These are phyloP conservation scores for Nannizziopsis barbatae DNA, from an alignment of 2,329 filamentous ascomycete genomes.

Conservation along the genomic window DNA sequence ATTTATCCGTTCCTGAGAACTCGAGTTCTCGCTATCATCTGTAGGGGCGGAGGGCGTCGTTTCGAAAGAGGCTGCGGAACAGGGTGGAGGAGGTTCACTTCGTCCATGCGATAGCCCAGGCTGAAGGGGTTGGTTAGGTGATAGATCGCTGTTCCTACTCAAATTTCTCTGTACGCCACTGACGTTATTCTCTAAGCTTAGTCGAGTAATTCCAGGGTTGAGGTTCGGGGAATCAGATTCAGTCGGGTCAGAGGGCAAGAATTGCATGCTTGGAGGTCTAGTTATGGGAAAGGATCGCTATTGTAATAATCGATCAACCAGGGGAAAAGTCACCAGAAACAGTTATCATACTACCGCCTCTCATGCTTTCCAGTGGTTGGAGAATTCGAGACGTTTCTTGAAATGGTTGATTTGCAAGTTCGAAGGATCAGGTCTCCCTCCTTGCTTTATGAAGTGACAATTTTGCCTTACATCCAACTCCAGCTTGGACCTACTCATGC, in stretches of 20 bases:
- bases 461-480: background rate
- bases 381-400: background rate
- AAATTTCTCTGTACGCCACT: background rate
- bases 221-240: background rate
- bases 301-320: slow-evolving; percentile 34
- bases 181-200: background rate
- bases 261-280: slow-evolving; percentile 23
- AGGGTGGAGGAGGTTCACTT: background rate
- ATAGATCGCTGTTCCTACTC: background rate
- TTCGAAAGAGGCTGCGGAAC: background rate
- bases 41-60: too few relatives aligned
- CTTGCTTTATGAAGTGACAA: slow-evolving; percentile 1
- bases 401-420: background rate
- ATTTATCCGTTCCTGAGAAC: background rate
- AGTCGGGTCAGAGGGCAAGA: slow-evolving; percentile 1
- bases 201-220: background rate
- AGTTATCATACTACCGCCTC: slow-evolving; percentile 6
- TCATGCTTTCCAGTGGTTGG: slow-evolving; percentile 7
- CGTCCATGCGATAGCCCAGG: background rate
- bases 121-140: background rate
- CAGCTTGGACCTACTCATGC: too few relatives aligned
- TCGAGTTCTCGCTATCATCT: too few relatives aligned
- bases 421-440: background rate
- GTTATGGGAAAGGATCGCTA: slow-evolving; percentile 34
- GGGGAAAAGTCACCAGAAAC: slow-evolving; percentile 16